phyloP scores from a whole-genome alignment of 140 eudicot genomes.

The Erigeron philadelphicus region DNA sequence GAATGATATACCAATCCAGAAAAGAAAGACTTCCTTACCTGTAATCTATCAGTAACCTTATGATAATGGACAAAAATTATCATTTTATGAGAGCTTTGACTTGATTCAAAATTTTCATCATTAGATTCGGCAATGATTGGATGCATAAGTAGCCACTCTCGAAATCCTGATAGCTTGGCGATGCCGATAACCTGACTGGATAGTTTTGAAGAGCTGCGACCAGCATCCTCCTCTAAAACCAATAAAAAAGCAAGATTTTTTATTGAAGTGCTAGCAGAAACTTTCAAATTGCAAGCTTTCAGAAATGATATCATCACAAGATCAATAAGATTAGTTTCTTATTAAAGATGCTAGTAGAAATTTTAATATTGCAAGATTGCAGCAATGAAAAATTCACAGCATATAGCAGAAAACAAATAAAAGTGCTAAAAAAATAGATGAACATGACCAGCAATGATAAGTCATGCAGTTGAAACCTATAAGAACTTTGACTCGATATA shows the following conservation, averaged over 20 bases:
- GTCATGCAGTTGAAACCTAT: neutral
- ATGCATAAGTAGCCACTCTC: slow-evolving; percentile 91
- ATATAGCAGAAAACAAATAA: neutral
- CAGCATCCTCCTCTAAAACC: slow-evolving; percentile 36
- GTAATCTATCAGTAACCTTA: slow-evolving; percentile 74
- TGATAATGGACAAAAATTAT: slow-evolving; percentile 92
- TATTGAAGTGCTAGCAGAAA: neutral
- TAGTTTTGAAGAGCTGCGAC: slow-evolving; percentile 32
- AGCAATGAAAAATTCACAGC: slow-evolving; percentile 1
- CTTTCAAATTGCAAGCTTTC: neutral
- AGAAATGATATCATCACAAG: neutral
- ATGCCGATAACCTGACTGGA: slow-evolving; percentile 62
- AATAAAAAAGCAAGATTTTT: slow-evolving; percentile 12
- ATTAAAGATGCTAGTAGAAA: neutral
- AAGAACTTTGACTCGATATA: slow-evolving; percentile 6
- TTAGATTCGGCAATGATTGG: slow-evolving; percentile 63
- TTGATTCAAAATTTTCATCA: slow-evolving; percentile 37
- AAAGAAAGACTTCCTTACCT: slow-evolving; percentile 48
- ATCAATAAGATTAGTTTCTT: neutral
- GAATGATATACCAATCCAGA: neutral
- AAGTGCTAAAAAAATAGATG: slow-evolving; percentile 6
- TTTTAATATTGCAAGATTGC: neutral
- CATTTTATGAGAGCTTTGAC: slow-evolving; percentile 76
- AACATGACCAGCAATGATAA: slow-evolving; percentile 14
- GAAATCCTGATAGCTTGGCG: slow-evolving; percentile 77